Conservation (phyloP, 2,329 filamentous ascomycete species). For the Scorias spongiosa region DNA sequence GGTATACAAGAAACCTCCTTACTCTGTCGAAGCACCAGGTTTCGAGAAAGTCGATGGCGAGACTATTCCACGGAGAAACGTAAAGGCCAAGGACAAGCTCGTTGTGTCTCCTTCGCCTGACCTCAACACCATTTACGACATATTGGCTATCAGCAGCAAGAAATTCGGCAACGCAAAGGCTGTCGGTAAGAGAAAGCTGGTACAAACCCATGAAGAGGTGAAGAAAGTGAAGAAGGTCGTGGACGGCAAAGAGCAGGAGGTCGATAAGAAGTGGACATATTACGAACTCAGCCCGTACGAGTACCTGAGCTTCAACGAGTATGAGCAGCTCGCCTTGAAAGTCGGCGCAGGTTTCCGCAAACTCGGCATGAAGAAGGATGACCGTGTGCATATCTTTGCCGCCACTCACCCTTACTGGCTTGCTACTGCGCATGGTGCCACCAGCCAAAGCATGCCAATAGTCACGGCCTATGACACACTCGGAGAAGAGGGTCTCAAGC, state of each 20-base stretch:
- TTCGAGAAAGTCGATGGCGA: conserved; percentile 59
- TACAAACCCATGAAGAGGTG: conserved; percentile 66
- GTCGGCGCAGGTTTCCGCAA: conserved; percentile 60
- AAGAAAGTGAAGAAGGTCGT: conserved; percentile 84
- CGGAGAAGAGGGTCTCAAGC: conserved; percentile 67
- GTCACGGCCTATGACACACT: conserved; percentile 93
- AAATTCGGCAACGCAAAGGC: conserved; percentile 38
- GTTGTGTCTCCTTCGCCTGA: conserved; percentile 50
- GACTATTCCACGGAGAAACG: conserved; percentile 67
- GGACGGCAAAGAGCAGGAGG: conserved; percentile 61
- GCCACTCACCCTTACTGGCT: conserved; percentile 79
- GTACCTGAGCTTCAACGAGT: conserved; percentile 67
- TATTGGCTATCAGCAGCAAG: conserved; percentile 53
- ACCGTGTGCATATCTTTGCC: conserved; percentile 68
- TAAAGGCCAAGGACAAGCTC: conserved; percentile 55
- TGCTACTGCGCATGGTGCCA: conserved; percentile 49
- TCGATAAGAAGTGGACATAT: conserved; percentile 84
- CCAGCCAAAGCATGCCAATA: conserved; percentile 77
- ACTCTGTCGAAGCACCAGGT: conserved; percentile 57
- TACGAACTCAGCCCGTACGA: conserved; percentile 69
- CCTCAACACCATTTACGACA: conserved; percentile 63
- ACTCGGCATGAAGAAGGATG: conserved; percentile 51
- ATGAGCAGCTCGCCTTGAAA: conserved; percentile 52
- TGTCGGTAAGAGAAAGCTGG: conserved; percentile 52
- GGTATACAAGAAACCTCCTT: conserved; percentile 50